phyloP scores from a whole-genome alignment of 2,329 filamentous ascomycete genomes.

The Ambrosiella beaveri region DNA sequence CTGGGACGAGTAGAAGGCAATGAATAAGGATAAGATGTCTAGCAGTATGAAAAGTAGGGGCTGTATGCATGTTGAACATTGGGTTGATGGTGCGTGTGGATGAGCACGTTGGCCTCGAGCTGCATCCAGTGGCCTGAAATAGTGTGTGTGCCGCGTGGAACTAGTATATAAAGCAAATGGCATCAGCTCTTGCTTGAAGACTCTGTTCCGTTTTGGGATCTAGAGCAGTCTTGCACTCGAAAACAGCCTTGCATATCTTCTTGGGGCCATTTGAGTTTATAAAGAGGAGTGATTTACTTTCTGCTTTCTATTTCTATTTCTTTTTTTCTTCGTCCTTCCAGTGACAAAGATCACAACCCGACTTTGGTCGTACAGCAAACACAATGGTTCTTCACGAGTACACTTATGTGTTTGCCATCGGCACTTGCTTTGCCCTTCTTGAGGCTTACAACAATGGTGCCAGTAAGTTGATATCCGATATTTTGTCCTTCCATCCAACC shows the following conservation, averaged over 20 bases:
- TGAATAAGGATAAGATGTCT: too few relatives aligned
- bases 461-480: slow-evolving; percentile 33
- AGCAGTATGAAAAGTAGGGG: too few relatives aligned
- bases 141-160: too few relatives aligned
- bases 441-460: slow-evolving; percentile 68
- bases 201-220: background rate
- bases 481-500: background rate
- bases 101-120: too few relatives aligned
- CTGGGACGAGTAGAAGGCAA: too few relatives aligned
- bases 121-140: too few relatives aligned
- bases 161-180: too few relatives aligned
- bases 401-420: slow-evolving; percentile 57
- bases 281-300: background rate
- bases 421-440: slow-evolving; percentile 58
- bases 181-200: background rate
- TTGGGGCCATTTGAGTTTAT: background rate
- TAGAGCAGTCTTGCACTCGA: background rate
- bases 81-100: too few relatives aligned
- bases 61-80: too few relatives aligned
- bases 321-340: background rate
- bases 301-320: background rate
- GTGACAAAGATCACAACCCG: background rate
- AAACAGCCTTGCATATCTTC: background rate
- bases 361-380: background rate
- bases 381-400: slow-evolving; percentile 45